These are phyloP conservation scores for Abrus pulchellus DNA, from an alignment of 306 rosid genomes.

Conservation along the genomic window DNA sequence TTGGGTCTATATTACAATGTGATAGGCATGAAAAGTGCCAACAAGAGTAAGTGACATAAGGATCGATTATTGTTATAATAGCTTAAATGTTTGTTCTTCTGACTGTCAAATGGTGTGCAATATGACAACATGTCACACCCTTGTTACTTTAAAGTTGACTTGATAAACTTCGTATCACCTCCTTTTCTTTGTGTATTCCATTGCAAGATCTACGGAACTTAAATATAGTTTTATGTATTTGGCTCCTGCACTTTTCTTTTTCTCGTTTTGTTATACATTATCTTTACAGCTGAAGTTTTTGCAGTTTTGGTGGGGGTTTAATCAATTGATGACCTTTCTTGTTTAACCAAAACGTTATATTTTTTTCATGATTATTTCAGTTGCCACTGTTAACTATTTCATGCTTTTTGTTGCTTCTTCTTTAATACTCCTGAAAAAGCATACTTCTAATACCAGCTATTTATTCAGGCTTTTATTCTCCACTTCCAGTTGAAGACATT, in stretches of 20 bases:
- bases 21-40: background rate
- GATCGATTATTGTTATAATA: background rate
- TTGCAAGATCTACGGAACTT: slow-evolving; percentile 17
- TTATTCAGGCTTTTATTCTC: slow-evolving; percentile 73
- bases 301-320: slow-evolving; percentile 23
- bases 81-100: background rate
- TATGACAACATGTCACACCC: background rate
- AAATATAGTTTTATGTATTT: background rate
- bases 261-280: background rate
- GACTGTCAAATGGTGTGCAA: slow-evolving; percentile 18
- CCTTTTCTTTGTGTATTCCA: background rate
- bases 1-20: background rate
- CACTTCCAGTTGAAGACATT: slow-evolving; percentile 72
- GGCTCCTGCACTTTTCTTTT: background rate
- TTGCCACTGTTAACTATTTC: slow-evolving; percentile 36
- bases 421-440: slow-evolving; percentile 5
- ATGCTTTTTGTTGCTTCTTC: slow-evolving; percentile 38
- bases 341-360: slow-evolving; percentile 2
- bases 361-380: slow-evolving; percentile 1
- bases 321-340: slow-evolving; percentile 2
- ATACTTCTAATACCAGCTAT: slow-evolving; percentile 44
- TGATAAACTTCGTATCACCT: slow-evolving; percentile 12
- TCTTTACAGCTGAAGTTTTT: slow-evolving; percentile 27
- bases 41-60: background rate
- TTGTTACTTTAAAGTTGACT: slow-evolving; percentile 10